phyloP scores from a whole-genome alignment of 768 basidiomycete genomes.

The Rhodosporidiobolus odoratus region DNA sequence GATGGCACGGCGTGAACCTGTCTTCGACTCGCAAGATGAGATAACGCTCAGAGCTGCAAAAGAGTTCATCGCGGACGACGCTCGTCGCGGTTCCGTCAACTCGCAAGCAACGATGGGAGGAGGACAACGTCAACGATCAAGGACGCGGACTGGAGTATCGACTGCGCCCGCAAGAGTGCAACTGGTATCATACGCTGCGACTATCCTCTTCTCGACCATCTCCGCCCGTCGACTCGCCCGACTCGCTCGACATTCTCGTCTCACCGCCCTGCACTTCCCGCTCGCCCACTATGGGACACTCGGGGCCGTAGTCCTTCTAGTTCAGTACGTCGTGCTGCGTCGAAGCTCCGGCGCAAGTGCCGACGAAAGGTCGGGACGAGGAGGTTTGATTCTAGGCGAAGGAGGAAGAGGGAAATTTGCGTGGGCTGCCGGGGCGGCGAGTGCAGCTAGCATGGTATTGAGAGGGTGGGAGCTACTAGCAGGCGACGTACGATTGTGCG shows the following conservation, averaged over 20 bases:
- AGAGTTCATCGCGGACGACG: constrained; percentile 13
- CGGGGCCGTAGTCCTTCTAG: background rate
- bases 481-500: constrained; percentile 1
- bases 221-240: constrained; percentile 6
- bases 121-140: background rate
- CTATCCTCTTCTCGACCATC: background rate
- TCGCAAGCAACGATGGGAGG: too few species aligned
- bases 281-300: constrained; percentile 1
- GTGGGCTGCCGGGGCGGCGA: background rate
- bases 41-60: background rate
- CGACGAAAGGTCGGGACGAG: background rate
- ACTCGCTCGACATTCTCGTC: constrained; percentile 9
- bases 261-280: background rate
- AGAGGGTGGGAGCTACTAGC: constrained; percentile 6
- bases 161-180: too few species aligned
- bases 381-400: background rate
- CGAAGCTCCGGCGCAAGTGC: background rate
- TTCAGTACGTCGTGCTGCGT: background rate
- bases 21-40: constrained; percentile 2
- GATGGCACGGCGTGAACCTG: background rate
- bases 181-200: background rate
- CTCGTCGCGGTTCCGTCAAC: background rate
- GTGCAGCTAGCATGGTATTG: constrained; percentile 1
- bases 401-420: background rate
- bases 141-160: background rate